Evolutionary conservation across 2,329 filamentous ascomycete species (phyloP).

Genomic region (Aspergillus awamori): DNA sequence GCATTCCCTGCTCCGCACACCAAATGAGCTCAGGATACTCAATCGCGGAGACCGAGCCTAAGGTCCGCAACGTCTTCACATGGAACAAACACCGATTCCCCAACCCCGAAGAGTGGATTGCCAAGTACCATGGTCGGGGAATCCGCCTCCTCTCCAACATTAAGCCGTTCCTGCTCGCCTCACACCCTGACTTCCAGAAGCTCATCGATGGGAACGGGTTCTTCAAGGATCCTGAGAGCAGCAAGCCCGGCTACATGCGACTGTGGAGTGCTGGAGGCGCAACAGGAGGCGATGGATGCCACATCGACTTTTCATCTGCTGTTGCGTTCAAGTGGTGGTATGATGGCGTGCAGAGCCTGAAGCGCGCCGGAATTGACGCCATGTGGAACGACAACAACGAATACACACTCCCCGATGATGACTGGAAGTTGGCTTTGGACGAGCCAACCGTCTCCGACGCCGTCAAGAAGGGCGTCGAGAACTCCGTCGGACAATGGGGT

Average conservation of each 20-base stretch:
- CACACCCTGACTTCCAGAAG: slow-evolving; percentile 67
- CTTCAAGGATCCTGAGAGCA: slow-evolving; percentile 62
- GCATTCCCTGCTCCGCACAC: slow-evolving; percentile 70
- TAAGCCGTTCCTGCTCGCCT: slow-evolving; percentile 71
- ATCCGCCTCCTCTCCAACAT: slow-evolving; percentile 72
- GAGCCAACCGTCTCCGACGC: slow-evolving; percentile 43
- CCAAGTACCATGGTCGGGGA: slow-evolving; percentile 63
- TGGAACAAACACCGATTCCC: slow-evolving; percentile 74
- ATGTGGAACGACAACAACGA: slow-evolving; percentile 84
- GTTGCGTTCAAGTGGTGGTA: slow-evolving; percentile 73
- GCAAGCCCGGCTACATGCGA: slow-evolving; percentile 59
- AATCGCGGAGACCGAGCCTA: slow-evolving; percentile 66
- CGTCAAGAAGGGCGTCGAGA: slow-evolving; percentile 42
- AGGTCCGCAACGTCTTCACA: slow-evolving; percentile 70
- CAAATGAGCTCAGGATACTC: slow-evolving; percentile 76
- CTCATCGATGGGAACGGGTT: slow-evolving; percentile 63
- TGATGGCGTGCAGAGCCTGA: slow-evolving; percentile 65
- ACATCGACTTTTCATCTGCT: slow-evolving; percentile 72
- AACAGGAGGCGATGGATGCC: slow-evolving; percentile 69
- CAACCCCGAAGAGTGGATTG: slow-evolving; percentile 65
- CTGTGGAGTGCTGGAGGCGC: slow-evolving; percentile 74
- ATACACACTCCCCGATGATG: slow-evolving; percentile 67
- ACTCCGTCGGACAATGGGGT: slow-evolving; percentile 68
- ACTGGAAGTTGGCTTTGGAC: slow-evolving; percentile 65
- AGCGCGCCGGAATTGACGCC: slow-evolving; percentile 66